Base-by-base conservation (phyloP, 176 grass and related monocot genomes). In the Phoenix roebelenii region DNA sequence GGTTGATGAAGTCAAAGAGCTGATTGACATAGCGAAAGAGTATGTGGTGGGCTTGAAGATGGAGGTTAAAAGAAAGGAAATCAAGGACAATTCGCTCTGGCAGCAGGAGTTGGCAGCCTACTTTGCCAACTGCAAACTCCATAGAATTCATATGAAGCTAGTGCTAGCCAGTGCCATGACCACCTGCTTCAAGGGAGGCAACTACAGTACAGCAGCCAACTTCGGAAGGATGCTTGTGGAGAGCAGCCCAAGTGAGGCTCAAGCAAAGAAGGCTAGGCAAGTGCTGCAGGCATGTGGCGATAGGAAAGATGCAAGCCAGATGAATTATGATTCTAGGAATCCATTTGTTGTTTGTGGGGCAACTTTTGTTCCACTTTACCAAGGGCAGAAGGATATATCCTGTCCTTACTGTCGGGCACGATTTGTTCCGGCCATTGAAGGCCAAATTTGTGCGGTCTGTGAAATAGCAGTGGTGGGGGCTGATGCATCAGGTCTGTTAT, bases 1-100 rank as follows among this genome's bases (percentile, higher is more conserved):
- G 75, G 87, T 88, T 57, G 93, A 97, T 78, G 93, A 97, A 71
- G 81, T 97, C 54, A 97, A 97, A 57, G 87, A 97, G 70, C 61
- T 97, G 61, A 88, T 92, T 6, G 84, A 88, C 66, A 97, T 97
- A 57, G 93, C 80, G 50, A 85, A 62, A 63, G 93, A 97, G 30
- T 97, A 97, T 51, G 84, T 92, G 17, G 76, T 92, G 16, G 93
- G 93, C 63, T 81, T 97, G 54, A 97, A 72, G 63, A 92, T 88
- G 54, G 93, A 97, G 54, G 72, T 91, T 22, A 88, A 76, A 72
- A 88, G 87, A 77, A 91, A 82, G 73, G 93, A 97, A 61, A 3
- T 85, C 59, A 95, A 74, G 66, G 79, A 73, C 18, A 67, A 85
- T 50, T 54, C 22, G 1, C 61, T 69, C 56, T 61, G 70, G 18